Evolutionary conservation across 257 asterid species (phyloP), one percentile per base, ranked within the genome.

Genomic region (Nicotiana benthamiana): DNA sequence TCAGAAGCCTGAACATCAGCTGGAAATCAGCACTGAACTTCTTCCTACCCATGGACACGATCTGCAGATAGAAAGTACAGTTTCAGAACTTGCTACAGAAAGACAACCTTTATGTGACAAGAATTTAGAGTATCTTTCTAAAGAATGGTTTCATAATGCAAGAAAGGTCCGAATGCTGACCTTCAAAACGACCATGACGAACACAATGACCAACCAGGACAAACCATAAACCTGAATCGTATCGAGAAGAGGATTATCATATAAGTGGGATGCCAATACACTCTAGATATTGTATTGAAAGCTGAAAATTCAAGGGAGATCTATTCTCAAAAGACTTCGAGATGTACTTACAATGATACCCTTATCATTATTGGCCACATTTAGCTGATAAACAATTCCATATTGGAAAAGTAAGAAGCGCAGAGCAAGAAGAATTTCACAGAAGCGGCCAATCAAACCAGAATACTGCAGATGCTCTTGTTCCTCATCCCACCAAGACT

Each of bases 401-500:
- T 92, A 95, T 83, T 95, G 99, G 86, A 91, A 95, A 9, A 93
- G 5, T 83, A 95, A 85, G 93, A 95, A 95, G 82, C 99, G 92
- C 10, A 92, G 52, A 56, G 98, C 43, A 22, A 95, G 94, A 63
- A 93, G 20, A 80, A 92, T 86, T 85, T 95, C 99, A 80, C 90
- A 88, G 80, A 90, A 75, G 12, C 96, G 85, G 9, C 99, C 99
- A 1, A 87, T 65, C 6, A 91, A 60, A 24, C 97, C 97, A 2
- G 98, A 93, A 83, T 80, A 40, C 48, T 88, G 87, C 22, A 95
- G 96, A 86, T 95, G 99, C 82, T 91, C 97, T 80, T 91, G 98
- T 88, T 95, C 99, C 86, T 93, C 98, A 6, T 88, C 88, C 99
- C 99, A 95, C 99, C 99, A 95, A 1, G 99, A 95, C 81, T 95